Conservation (phyloP, 306 rosid species). For the Prunus armeniaca region DNA sequence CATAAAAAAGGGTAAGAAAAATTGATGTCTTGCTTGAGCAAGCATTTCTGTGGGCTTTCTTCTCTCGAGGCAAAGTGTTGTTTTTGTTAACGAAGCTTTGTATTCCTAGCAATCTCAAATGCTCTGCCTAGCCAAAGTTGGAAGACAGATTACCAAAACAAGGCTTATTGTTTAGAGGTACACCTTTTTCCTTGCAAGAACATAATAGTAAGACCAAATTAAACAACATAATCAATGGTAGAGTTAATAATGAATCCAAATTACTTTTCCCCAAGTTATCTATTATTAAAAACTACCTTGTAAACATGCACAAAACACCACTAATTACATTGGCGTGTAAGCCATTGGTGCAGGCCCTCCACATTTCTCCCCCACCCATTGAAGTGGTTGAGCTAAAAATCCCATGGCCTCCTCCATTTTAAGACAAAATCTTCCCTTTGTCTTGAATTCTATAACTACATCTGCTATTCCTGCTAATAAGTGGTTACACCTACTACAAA, state of each 20-base stretch:
- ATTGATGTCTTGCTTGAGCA: neutral
- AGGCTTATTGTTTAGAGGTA: neutral
- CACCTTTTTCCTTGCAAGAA: neutral
- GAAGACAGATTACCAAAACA: constrained; percentile 7
- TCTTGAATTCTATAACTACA: no score
- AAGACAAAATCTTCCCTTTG: neutral
- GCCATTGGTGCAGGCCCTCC: constrained; percentile 1
- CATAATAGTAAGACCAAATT: neutral
- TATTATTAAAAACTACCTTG: neutral
- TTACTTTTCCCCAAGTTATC: constrained; percentile 1
- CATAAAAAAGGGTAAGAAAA: neutral
- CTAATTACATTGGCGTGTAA: constrained; percentile 28
- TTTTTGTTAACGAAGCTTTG: no score
- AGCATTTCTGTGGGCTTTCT: neutral
- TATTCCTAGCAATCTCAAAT: neutral
- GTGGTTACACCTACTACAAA: constrained; percentile 36
- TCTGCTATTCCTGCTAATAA: neutral
- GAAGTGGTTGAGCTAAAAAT: constrained; percentile 44
- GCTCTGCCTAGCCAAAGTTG: neutral
- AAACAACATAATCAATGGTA: constrained; percentile 7
- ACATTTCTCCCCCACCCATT: constrained; percentile 40
- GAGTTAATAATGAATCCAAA: neutral
- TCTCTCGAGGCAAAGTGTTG: no score
- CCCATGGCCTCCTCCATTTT: neutral
- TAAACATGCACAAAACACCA: constrained; percentile 9